Base-by-base conservation (phyloP, 2,329 filamentous ascomycete species). In the Cylindrodendrum hubeiense region DNA sequence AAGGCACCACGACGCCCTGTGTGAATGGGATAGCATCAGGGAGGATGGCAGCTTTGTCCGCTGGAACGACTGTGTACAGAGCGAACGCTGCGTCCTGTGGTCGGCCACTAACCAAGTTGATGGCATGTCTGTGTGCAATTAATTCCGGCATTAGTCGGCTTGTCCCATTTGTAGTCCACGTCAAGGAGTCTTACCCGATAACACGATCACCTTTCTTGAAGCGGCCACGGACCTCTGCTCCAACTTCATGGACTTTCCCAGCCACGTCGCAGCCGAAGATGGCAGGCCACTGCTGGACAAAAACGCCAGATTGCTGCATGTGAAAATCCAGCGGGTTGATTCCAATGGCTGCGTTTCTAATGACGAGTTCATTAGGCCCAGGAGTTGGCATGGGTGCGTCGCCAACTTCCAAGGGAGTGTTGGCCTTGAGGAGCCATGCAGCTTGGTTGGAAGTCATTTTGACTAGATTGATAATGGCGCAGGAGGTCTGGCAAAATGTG, bases 251-350 rank as follows among this genome's bases (percentile, higher is more conserved):
- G 4, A 78, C 74, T n/a, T 72, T 68, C 17, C 77, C 77, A 28
- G 77, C 77, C 5, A 75, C 70, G 57, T 79, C 77, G 51, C 71
- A 74, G 30, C 77, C 77, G 17, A 76, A 65, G 33, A 76, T 65
- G 28, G 69, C 59, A 8, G 75, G 75, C 66, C 69, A 77, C 54
- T 74, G 74, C 67, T 80, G 67, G 13, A 81, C 57, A 44, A 82
- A 76, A 30, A 80, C 71, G 24, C 77, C 79, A 3, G 28, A 34
- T 15, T 78, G 73, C 44, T 72, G 73, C 65, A 76, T 74, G 41
- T 73, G 70, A 30, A 63, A 69, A 63, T 77, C 75, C 15, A 76
- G n/a, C 70, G 70, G 49, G 76, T 76, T 77, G 60, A 77, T 73
- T 33, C 74, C 74, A 44, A 77, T 65, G 21, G 73, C 69, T 24